phyloP scores from a whole-genome alignment of 495 filamentous ascomycete genomes.

The Amphirosellinia nigrospora region DNA sequence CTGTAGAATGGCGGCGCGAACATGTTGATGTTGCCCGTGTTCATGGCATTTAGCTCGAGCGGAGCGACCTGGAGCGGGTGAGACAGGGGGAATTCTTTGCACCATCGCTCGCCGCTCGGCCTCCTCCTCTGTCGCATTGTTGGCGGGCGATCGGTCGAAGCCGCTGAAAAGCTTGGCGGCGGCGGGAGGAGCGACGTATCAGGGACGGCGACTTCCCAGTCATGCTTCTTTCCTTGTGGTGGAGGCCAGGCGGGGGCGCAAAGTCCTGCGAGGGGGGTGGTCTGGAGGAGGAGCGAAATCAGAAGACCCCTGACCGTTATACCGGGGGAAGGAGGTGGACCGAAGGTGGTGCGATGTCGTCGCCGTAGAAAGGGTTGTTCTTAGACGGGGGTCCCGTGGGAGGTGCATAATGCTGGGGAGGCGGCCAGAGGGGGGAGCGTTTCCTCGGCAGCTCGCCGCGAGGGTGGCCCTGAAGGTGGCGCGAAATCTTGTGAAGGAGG shows the following conservation, averaged over 20 bases:
- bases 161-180: slow-evolving; percentile 71
- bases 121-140: slow-evolving; percentile 74
- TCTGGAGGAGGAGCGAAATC: slow-evolving; percentile 39
- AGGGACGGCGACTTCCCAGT: slow-evolving; percentile 79
- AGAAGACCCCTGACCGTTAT: slow-evolving; percentile 20
- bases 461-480: slow-evolving; percentile 40
- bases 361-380: slow-evolving; percentile 28
- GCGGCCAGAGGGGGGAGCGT: slow-evolving; percentile 41
- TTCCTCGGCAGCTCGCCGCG: slow-evolving; percentile 23
- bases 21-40: slow-evolving; percentile 44
- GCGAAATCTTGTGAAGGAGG: slow-evolving; percentile 46
- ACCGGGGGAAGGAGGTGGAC: slow-evolving; percentile 29
- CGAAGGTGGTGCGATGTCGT: slow-evolving; percentile 18
- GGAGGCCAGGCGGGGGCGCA: slow-evolving; percentile 53
- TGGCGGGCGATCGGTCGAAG: slow-evolving; percentile 68
- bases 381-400: slow-evolving; percentile 47
- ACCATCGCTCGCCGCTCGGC: slow-evolving; percentile 78
- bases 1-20: slow-evolving; percentile 42
- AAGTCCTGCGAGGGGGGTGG: slow-evolving; percentile 43
- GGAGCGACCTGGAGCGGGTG: slow-evolving; percentile 57
- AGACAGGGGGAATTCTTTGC: slow-evolving; percentile 66
- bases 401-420: slow-evolving; percentile 45
- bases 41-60: slow-evolving; percentile 41
- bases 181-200: slow-evolving; percentile 84
- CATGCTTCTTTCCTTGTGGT: slow-evolving; percentile 64